Evolutionary conservation across 176 grass and related monocot species (phyloP), one percentile per base, ranked within the genome.

Genomic region (Triticum timopheevii): DNA sequence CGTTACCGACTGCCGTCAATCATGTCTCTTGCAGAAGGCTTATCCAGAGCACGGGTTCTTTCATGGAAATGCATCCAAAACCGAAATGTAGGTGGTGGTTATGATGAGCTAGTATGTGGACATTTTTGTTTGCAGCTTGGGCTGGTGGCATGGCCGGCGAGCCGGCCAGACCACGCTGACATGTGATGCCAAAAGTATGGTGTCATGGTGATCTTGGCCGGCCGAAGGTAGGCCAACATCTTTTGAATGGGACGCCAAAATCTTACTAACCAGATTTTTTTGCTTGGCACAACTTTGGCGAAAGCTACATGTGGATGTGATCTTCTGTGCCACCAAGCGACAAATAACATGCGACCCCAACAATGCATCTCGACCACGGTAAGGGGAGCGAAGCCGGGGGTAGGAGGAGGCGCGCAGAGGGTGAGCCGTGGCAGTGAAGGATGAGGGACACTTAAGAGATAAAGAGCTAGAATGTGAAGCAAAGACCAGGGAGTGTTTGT

Each of bases 121-220:
- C 80, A 83, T 83, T 50, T 73, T 25, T 65, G 20, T 6, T 61
- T 61, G 20, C 56, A 45, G 65, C 63, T 71, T 78, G 63, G 80
- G 35, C 52, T 10, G 6, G 76, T 73, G 56, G 45, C 13, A 49
- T 49, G 45, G 42, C 42, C 42, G 42, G 42, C 10, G 42, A 44
- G 45, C 13, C 44, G 86, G 35, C 52, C 10, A 6, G 82, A 73
- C 15, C 86, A 71, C 49, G 50, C 36, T 78, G 47, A 67, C 28
- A 30, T 44, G 44, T 66, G 70, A 87, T 76, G 70, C 61, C 70
- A 82, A 56, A 56, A 58, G 40, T 67, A 75, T 66, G 58, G 78
- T 82, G 86, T 44, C 42, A 82, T 15, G 78, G 69, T 82, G 52
- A 61, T 61, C 58, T n/a, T 61, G 24, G 9, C 27, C 54, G 35